Percentiles rank a stretch among this genome's conserved stretches.
Conservation (phyloP, 352 stramenopile genomes). For the Pythium plurisporium region DNA sequence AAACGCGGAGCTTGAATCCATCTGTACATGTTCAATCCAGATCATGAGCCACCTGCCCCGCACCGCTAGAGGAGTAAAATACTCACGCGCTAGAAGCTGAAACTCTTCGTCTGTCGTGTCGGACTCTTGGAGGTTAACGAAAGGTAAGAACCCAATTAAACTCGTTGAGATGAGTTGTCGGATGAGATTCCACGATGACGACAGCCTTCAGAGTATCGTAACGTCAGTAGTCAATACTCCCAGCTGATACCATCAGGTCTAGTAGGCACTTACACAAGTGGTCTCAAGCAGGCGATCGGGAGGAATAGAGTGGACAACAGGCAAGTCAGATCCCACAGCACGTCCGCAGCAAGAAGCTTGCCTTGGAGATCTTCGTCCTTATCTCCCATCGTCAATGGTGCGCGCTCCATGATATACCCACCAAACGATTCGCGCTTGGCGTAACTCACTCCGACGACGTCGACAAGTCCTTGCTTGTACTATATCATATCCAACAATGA, state of each 20-base stretch:
- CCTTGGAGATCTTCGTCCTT: conserved; percentile 15
- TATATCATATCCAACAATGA: neutral
- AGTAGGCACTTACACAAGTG: neutral
- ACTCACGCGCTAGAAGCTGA: conserved; percentile 18
- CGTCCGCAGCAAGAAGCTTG: conserved; percentile 14
- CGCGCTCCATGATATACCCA: conserved; percentile 20
- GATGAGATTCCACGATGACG: conserved; percentile 7
- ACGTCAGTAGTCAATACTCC: neutral
- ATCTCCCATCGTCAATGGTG: neutral
- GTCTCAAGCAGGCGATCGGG: neutral
- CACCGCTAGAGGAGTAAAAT: neutral
- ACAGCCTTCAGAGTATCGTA: neutral
- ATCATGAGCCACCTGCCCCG: neutral
- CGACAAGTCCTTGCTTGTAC: conserved; percentile 20
- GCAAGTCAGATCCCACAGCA: conserved; percentile 17
- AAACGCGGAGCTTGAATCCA: conserved; percentile 17
- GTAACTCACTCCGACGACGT: conserved; percentile 8
- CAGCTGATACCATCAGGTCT: neutral
- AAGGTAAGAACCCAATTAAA: neutral
- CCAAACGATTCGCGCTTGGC: conserved; percentile 6
- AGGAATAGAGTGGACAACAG: conserved; percentile 4
- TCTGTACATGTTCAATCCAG: conserved; percentile 2
- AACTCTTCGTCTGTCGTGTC: conserved; percentile 8
- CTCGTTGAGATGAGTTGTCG: conserved; percentile 9
- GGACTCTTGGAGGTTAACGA: neutral